Evolutionary conservation across 768 basidiomycete genomes (phyloP), one percentile per base, ranked within the genome.

Genomic region (Hemileccinum impolitum): DNA sequence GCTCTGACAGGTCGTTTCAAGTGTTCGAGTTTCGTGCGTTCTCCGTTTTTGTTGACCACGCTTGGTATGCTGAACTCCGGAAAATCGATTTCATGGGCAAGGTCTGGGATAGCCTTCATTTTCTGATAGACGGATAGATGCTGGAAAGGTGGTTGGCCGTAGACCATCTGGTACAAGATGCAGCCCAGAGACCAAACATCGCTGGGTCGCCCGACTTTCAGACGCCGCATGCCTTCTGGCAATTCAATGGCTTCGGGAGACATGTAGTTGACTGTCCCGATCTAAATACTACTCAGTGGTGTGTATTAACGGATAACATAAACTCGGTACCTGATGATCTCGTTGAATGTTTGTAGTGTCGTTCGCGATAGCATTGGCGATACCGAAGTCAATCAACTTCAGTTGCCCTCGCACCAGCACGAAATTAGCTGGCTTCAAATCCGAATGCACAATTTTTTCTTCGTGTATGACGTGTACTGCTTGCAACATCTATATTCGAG

Each of bases 301-400:
- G 46, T 26, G 4, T 4, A 15, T 25, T 18, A 37, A 17, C 21
- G 39, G 19, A 25, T 7, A 32, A 19, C 13, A 36, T 32, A 31
- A 45, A 35, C 8, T 39, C 23, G 70, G 25, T 58, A 91, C 92
- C 80, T 94, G 93, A 62, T 92, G 90, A 58, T 99, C 95, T 48
- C 95, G 79, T 56, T 95, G 93, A 49, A 98, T 97, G 61, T 99
- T 97, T 3, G 95, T 97, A 2, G 95, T 99, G 59, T 99, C 95
- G 62, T 94, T 97, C 15, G 94, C 94, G 56, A 99, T 95, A 9
- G 94, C 94, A 64, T 97, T 97, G 13, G 95, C 94, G 61, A 99
- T 99, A n/a, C 95, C 95, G 62, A 99, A 99, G 67, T 99, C 95
- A 56, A 99, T 99, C 54, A 99, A 73, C 77, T 99, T 99, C 48